phyloP scores from a whole-genome alignment of 768 basidiomycete species.

The Tephrocybe rancida region DNA sequence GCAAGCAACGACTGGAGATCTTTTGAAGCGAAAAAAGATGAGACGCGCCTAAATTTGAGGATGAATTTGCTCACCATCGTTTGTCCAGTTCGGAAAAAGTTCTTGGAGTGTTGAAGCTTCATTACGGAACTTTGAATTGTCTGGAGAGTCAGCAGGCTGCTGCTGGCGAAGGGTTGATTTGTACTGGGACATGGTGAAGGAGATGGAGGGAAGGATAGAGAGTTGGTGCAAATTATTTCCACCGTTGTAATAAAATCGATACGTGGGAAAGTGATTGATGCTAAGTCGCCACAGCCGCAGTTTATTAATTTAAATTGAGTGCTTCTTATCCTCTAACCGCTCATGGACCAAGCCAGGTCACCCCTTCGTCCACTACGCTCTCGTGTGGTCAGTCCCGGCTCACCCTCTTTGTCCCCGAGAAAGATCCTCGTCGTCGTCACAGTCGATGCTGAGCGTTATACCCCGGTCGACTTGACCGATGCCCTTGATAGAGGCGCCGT shows the following conservation, averaged over 20 bases:
- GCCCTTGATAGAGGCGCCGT: slow-evolving; percentile 18
- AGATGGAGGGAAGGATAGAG: slow-evolving; percentile 18
- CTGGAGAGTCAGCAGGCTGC: slow-evolving; percentile 32
- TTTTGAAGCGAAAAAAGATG: slow-evolving; percentile 26
- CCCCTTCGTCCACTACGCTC: slow-evolving; percentile 2
- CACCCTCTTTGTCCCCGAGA: slow-evolving; percentile 2
- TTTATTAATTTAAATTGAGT: background rate
- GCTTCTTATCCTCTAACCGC: background rate
- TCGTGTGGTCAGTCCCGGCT: slow-evolving; percentile 5
- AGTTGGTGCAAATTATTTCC: slow-evolving; percentile 9
- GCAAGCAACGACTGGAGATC: slow-evolving; percentile 71
- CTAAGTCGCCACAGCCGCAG: background rate
- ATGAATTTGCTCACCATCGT: slow-evolving; percentile 53
- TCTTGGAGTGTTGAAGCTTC: slow-evolving; percentile 70
- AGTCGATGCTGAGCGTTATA: slow-evolving; percentile 21
- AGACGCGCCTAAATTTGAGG: slow-evolving; percentile 23
- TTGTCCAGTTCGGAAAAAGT: slow-evolving; percentile 68
- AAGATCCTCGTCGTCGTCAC: slow-evolving; percentile 20
- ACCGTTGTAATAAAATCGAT: slow-evolving; percentile 16
- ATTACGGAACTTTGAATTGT: slow-evolving; percentile 47
- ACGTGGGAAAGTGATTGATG: slow-evolving; percentile 20
- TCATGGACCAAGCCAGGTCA: background rate
- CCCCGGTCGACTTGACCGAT: slow-evolving; percentile 20
- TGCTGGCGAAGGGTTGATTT: slow-evolving; percentile 49
- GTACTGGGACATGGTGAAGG: slow-evolving; percentile 54